Conservation (phyloP, 2,329 filamentous ascomycete genomes). For the Alternaria novae-zelandiae region DNA sequence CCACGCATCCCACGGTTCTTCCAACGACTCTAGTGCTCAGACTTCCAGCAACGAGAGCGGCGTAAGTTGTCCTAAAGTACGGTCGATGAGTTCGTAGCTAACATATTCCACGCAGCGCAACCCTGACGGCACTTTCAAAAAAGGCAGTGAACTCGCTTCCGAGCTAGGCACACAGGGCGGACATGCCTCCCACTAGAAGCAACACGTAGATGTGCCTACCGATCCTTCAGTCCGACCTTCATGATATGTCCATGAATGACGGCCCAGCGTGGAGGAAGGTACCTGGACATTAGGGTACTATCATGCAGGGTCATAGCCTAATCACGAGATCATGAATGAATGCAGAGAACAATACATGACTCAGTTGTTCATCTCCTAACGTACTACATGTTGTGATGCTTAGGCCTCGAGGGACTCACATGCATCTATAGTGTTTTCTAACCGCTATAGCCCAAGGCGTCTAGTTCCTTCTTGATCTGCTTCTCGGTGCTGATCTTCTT, state of each 20-base stretch:
- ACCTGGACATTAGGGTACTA: background rate
- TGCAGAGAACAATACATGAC: background rate
- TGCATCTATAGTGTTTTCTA: slow-evolving; percentile 12
- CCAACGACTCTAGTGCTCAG: slow-evolving; percentile 12
- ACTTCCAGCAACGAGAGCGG: slow-evolving; percentile 19
- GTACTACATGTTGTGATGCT: background rate
- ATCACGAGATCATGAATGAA: background rate
- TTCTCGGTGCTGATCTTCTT: slow-evolving; percentile 96
- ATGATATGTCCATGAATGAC: background rate
- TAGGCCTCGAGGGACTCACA: background rate
- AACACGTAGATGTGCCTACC: background rate
- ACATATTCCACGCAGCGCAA: slow-evolving; percentile 45
- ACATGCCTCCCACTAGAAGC: slow-evolving; percentile 29
- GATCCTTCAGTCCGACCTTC: background rate
- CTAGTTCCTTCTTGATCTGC: slow-evolving; percentile 82
- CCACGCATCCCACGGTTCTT: slow-evolving; percentile 39
- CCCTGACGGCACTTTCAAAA: slow-evolving; percentile 50
- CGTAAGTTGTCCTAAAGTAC: slow-evolving; percentile 30
- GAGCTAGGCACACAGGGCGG: slow-evolving; percentile 45
- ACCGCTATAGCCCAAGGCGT: slow-evolving; percentile 59
- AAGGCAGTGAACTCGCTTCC: slow-evolving; percentile 44
- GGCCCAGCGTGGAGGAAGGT: background rate
- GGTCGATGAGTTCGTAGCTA: slow-evolving; percentile 33
- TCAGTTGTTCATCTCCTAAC: background rate
- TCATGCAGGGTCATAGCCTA: background rate